A percentile compares a stretch with the other conserved stretches of the same genome.
phyloP scores from a whole-genome alignment of 179 eudicot species.

The Nepenthes alata region DNA sequence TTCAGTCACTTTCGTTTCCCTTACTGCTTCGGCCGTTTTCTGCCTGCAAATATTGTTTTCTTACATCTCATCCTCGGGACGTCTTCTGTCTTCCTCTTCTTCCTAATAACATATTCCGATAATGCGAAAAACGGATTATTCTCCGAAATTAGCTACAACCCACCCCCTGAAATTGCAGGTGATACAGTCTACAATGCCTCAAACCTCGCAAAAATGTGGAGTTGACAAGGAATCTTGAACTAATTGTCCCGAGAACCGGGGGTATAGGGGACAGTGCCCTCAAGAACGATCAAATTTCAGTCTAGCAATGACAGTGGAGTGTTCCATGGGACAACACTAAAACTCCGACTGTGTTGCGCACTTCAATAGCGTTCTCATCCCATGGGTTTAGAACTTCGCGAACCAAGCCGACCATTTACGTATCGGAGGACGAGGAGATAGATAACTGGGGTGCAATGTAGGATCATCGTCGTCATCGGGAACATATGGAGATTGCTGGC shows the following conservation, averaged over 20 bases:
- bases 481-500: neutral
- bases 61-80: too few relatives aligned
- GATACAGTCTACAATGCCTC: constrained; percentile 29
- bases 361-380: constrained; percentile 72
- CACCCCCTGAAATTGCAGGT: constrained; percentile 29
- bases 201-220: constrained; percentile 50
- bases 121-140: constrained; percentile 33
- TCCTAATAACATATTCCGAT: constrained; percentile 56
- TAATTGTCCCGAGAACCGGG: constrained; percentile 14
- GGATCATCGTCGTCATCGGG: constrained; percentile 7
- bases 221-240: constrained; percentile 44
- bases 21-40: too few relatives aligned
- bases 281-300: constrained; percentile 18
- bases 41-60: too few relatives aligned
- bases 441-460: constrained; percentile 13
- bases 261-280: constrained; percentile 72
- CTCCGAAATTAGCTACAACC: constrained; percentile 40
- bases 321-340: constrained; percentile 68
- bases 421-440: constrained; percentile 32
- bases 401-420: constrained; percentile 57
- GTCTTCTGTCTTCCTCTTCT: constrained; percentile 24
- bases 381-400: constrained; percentile 53
- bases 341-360: constrained; percentile 40
- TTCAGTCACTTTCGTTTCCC: too few relatives aligned
- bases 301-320: constrained; percentile 58